Evolutionary conservation across 2,329 filamentous ascomycete genomes (phyloP).

Genomic region (Plectosphaerella sp.): DNA sequence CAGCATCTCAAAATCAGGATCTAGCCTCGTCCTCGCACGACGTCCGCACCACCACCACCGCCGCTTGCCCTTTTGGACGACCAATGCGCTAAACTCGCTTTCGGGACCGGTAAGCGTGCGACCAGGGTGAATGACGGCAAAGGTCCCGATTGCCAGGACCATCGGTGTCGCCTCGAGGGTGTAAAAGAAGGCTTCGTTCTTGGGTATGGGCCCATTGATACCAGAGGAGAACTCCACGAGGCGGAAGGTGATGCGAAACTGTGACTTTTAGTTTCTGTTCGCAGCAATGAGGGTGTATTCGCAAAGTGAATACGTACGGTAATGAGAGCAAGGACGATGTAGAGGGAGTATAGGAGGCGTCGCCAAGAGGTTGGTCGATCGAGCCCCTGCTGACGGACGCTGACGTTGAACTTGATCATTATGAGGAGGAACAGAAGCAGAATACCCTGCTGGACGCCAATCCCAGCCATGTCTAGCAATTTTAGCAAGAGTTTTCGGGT

Average conservation of each 20-base stretch:
- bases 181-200: slow-evolving; percentile 40
- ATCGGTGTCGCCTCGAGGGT: slow-evolving; percentile 39
- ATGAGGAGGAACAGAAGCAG: slow-evolving; percentile 41
- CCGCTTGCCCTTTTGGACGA: neutral
- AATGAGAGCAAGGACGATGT: slow-evolving; percentile 29
- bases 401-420: slow-evolving; percentile 29
- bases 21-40: neutral
- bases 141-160: slow-evolving; percentile 29
- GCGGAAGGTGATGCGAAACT: slow-evolving; percentile 49
- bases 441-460: slow-evolving; percentile 45
- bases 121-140: slow-evolving; percentile 2
- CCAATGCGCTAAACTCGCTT: neutral
- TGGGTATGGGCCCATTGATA: slow-evolving; percentile 16
- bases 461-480: slow-evolving; percentile 40
- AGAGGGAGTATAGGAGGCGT: slow-evolving; percentile 23
- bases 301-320: slow-evolving; percentile 17
- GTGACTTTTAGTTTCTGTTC: neutral
- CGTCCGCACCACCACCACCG: neutral
- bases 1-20: neutral
- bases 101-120: slow-evolving; percentile 3
- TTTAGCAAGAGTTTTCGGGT: slow-evolving; percentile 15
- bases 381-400: slow-evolving; percentile 15
- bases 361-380: slow-evolving; percentile 11
- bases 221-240: slow-evolving; percentile 45
- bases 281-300: neutral